phyloP scores from a whole-genome alignment of 495 filamentous ascomycete genomes.

The Penicillium roqueforti region DNA sequence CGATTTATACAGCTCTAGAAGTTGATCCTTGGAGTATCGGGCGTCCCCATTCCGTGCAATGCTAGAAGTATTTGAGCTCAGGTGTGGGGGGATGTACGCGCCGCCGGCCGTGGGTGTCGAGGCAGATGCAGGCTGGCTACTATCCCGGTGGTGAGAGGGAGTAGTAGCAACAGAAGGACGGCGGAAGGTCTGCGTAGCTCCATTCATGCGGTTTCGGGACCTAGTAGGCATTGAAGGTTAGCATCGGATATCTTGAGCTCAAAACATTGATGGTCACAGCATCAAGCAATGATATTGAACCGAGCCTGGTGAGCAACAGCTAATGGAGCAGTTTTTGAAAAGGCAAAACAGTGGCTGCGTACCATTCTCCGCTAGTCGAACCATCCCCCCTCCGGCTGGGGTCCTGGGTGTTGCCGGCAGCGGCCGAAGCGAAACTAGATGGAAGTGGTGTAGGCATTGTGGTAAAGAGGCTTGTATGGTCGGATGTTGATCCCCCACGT shows the following conservation, averaged over 20 bases:
- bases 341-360: constrained; percentile 25
- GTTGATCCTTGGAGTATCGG: constrained; percentile 78
- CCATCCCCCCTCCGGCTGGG: constrained; percentile 52
- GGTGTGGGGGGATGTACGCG: constrained; percentile 59
- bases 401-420: constrained; percentile 65
- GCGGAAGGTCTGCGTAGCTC: constrained; percentile 80
- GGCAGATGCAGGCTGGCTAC: constrained; percentile 44
- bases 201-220: constrained; percentile 67
- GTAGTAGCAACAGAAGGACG: constrained; percentile 70
- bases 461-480: constrained; percentile 18
- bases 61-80: constrained; percentile 48
- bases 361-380: constrained; percentile 56
- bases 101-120: constrained; percentile 47
- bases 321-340: neutral
- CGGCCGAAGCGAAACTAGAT: constrained; percentile 80
- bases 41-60: constrained; percentile 55
- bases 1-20: constrained; percentile 68
- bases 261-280: constrained; percentile 5
- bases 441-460: constrained; percentile 73
- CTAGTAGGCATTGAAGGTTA: constrained; percentile 37
- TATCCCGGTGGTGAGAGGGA: constrained; percentile 48
- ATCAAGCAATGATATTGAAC: neutral
- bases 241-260: constrained; percentile 11
- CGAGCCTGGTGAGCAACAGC: neutral
- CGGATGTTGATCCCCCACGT: constrained; percentile 21